These are phyloP conservation scores for Rickenella mellea DNA, from an alignment of 768 basidiomycete species.

Conservation along the genomic window DNA sequence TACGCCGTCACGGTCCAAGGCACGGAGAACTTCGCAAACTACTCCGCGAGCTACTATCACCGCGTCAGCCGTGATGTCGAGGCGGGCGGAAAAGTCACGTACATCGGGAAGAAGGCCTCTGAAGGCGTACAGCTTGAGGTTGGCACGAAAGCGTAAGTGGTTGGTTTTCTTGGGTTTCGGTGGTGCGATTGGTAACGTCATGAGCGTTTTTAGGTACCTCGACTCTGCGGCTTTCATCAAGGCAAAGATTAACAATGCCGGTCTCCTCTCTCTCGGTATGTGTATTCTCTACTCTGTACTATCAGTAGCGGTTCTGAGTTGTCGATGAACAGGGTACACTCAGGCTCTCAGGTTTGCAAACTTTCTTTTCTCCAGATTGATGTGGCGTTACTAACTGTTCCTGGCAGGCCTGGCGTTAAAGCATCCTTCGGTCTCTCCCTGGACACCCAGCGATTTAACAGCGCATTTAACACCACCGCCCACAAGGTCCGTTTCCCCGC, in stretches of 20 bases:
- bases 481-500: constrained; percentile 51
- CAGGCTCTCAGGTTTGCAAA: constrained; percentile 64
- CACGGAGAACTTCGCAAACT: constrained; percentile 88
- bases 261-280: constrained; percentile 77
- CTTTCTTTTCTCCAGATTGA: not conserved
- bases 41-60: constrained; percentile 97
- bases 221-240: constrained; percentile 90
- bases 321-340: constrained; percentile 56
- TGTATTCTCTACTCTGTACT: constrained; percentile 2
- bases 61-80: constrained; percentile 85
- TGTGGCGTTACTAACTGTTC: constrained; percentile 3
- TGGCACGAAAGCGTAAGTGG: constrained; percentile 83
- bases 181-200: constrained; percentile 1
- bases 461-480: constrained; percentile 44
- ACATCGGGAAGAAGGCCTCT: constrained; percentile 86
- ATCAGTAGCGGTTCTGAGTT: constrained; percentile 7
- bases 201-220: constrained; percentile 44
- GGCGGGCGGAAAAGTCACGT: constrained; percentile 93
- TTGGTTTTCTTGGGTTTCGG: not conserved
- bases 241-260: constrained; percentile 97
- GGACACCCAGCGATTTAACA: constrained; percentile 88
- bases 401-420: constrained; percentile 89
- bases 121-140: constrained; percentile 87
- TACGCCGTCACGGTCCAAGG: constrained; percentile 92
- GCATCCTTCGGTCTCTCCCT: constrained; percentile 90